Percentiles rank a stretch among this genome's conserved stretches.
phyloP scores from a whole-genome alignment of 2,329 filamentous ascomycete genomes.

The Penicillium sp. region DNA sequence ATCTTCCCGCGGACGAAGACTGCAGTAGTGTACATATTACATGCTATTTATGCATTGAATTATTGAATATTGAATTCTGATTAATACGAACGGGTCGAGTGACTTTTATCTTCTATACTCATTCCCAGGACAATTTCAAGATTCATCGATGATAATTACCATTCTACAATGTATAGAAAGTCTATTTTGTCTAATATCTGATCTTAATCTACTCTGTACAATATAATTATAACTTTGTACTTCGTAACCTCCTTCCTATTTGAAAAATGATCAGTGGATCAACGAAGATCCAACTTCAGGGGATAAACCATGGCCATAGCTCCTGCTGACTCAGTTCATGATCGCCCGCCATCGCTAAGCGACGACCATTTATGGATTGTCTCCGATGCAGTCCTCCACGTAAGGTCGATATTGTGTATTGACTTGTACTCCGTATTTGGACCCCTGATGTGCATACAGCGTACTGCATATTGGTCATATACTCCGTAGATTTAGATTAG shows the following conservation, averaged over 20 bases:
- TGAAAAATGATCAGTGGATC: slow-evolving; percentile 15
- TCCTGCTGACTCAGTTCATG: slow-evolving; percentile 12
- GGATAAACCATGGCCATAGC: slow-evolving; percentile 33
- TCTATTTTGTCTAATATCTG: background rate
- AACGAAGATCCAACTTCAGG: slow-evolving; percentile 11
- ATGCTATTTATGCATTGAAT: background rate
- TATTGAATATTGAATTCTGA: background rate
- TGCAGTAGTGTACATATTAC: background rate
- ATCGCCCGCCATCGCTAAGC: slow-evolving; percentile 10
- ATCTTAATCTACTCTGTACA: background rate
- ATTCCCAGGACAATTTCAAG: background rate
- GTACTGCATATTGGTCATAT: background rate
- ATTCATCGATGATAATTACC: background rate
- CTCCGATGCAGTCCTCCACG: slow-evolving; percentile 15
- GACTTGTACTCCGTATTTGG: slow-evolving; percentile 7
- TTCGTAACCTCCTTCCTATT: slow-evolving; percentile 21
- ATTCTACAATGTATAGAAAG: background rate
- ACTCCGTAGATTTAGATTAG: slow-evolving; percentile 4
- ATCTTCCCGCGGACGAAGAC: slow-evolving; percentile 4
- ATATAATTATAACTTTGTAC: too few relatives aligned
- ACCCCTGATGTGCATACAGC: background rate
- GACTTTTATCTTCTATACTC: background rate
- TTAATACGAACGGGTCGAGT: background rate
- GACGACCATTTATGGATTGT: slow-evolving; percentile 17
- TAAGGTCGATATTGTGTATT: background rate